Base-by-base conservation (phyloP, 768 basidiomycete genomes). In the Cantharellus anzutake region DNA sequence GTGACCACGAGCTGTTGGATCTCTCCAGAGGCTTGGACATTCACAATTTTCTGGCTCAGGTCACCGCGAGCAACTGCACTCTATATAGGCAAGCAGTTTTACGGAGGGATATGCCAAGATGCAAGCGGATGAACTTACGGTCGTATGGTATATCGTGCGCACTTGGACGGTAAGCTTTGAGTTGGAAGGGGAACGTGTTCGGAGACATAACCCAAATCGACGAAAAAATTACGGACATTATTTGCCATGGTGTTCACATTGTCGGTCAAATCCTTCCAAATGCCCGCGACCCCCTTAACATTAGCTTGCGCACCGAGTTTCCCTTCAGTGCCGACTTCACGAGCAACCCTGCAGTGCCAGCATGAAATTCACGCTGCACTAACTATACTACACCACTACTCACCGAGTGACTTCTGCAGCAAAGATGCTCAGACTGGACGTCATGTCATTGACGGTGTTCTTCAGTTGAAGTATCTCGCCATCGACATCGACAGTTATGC, bases 321-420 rank as follows among this genome's bases (percentile, higher is more conserved):
- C 41, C 94, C 96, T 68, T 98, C 96, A 4, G 93, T 97, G 38
- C 96, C 96, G 68, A 98, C 96, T 72, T 98, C 92, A 64, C 89
- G 79, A 2, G 93, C 96, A 39, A 98, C 93, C 59, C 92, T 75
- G 41, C 5, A 59, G 2, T 11, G 48, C 4, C 4, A 59, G 34
- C 39, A 11, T 41, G 5, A 41, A 29, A 16, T 60, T 37, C 11
- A 4, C 44, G 29, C 11, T 48, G 44, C 11, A 11, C 44, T 48
- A 1, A 37, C 52, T 11, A 55, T 11, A 11, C 14, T 11, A 29
- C 44, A 48, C 44, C 35, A 37, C 11, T 7, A 55, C 52, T 11
- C 11, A 55, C 66, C 67, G 55, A 39, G 80, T 81, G 60, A 81
- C 80, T 71, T 90, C 86, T 65, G 85, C 84, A 0, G 88, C 88